These are phyloP conservation scores for Davidsoniella virescens DNA, from an alignment of 2,329 filamentous ascomycete genomes.

Conservation along the genomic window DNA sequence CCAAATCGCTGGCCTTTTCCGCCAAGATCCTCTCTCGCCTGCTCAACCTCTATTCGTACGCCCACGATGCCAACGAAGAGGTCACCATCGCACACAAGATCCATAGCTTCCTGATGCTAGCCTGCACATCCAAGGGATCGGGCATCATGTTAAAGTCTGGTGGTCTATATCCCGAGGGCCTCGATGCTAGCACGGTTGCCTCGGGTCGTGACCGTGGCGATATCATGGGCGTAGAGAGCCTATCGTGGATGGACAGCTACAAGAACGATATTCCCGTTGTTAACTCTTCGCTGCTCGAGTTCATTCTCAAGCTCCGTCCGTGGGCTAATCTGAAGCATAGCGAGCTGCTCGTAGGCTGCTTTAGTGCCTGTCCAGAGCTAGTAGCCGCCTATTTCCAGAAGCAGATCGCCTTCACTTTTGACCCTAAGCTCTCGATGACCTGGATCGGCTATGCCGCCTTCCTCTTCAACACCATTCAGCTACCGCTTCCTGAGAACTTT, in stretches of 20 bases:
- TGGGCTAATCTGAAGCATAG: conserved; percentile 70
- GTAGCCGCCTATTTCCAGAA: conserved; percentile 74
- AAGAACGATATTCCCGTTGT: conserved; percentile 53
- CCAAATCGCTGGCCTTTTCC: conserved; percentile 63
- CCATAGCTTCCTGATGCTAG: conserved; percentile 57
- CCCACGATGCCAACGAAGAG: conserved; percentile 30
- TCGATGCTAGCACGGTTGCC: conserved; percentile 32
- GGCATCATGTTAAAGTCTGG: conserved; percentile 62
- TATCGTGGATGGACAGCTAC: conserved; percentile 54
- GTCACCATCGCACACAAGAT: conserved; percentile 47
- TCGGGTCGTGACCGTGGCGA: conserved; percentile 24
- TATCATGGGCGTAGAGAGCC: conserved; percentile 46
- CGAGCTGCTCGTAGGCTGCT: conserved; percentile 66
- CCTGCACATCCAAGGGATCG: conserved; percentile 56
- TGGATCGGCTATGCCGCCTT: conserved; percentile 93
- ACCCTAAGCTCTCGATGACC: conserved; percentile 79
- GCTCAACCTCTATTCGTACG: conserved; percentile 51
- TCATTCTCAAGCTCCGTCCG: conserved; percentile 63
- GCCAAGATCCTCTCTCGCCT: conserved; percentile 58
- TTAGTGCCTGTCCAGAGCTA: conserved; percentile 68
- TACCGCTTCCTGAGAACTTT: conserved; percentile 57
- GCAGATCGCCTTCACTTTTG: conserved; percentile 67
- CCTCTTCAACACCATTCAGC: conserved; percentile 62
- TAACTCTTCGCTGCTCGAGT: conserved; percentile 64
- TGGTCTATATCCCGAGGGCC: conserved; percentile 71